A percentile compares a stretch with the other conserved stretches of the same genome.
Evolutionary conservation across 108 stramenopile genomes (phyloP).

Genomic region (Phaeodactylum tricornutum): DNA sequence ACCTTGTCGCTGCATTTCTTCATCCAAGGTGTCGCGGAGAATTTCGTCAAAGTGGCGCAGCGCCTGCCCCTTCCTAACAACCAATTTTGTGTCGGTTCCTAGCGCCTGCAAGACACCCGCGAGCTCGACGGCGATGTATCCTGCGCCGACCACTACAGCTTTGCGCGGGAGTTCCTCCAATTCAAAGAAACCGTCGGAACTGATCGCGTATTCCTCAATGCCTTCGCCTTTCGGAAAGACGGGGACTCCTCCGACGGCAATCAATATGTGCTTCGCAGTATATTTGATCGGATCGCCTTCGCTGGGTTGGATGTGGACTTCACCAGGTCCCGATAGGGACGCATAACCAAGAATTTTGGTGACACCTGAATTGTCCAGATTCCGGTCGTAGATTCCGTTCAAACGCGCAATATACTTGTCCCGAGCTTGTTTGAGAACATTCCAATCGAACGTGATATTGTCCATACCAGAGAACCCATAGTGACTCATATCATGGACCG

Average conservation of each 20-base stretch:
- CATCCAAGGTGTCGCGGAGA: conserved; percentile 42
- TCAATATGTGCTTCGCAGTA: conserved; percentile 69
- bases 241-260: conserved; percentile 83
- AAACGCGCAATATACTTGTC: conserved; percentile 72
- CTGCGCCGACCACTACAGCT: conserved; percentile 82
- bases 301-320: conserved; percentile 2
- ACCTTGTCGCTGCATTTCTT: conserved; percentile 58
- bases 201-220: conserved; percentile 51
- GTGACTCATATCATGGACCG: conserved; percentile 54
- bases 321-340: conserved; percentile 1
- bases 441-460: conserved; percentile 63
- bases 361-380: conserved; percentile 30
- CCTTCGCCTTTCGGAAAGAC: conserved; percentile 44
- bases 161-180: conserved; percentile 67
- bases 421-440: conserved; percentile 46
- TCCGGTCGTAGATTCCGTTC: conserved; percentile 82
- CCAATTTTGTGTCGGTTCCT: conserved; percentile 71
- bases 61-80: conserved; percentile 44
- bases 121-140: conserved; percentile 92
- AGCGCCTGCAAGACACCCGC: conserved; percentile 82
- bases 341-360: conserved; percentile 10
- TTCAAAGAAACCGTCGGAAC: conserved; percentile 86
- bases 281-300: conserved; percentile 9
- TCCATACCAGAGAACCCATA: conserved; percentile 41
- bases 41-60: conserved; percentile 70